These are phyloP conservation scores for Ochetophila trinervis DNA, from an alignment of 306 rosid species.

Conservation along the genomic window DNA sequence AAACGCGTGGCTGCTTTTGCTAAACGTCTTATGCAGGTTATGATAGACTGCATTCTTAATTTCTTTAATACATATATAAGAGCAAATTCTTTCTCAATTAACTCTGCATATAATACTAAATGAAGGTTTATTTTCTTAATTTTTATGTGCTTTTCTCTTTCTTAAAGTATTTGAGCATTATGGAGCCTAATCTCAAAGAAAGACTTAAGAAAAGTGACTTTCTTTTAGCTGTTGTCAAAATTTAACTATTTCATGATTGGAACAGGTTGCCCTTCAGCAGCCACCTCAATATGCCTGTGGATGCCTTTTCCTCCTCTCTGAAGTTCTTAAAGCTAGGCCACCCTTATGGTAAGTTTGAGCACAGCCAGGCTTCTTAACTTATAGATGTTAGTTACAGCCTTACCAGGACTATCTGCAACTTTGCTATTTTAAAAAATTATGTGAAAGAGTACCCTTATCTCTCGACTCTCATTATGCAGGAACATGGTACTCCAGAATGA, in stretches of 20 bases:
- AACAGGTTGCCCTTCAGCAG: slow-evolving; percentile 92
- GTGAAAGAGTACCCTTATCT: neutral
- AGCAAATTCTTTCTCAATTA: too few relatives aligned
- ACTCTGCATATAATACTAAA: too few relatives aligned
- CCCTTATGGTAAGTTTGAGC: slow-evolving; percentile 62
- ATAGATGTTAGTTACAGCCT: too few relatives aligned
- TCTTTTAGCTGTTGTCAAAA: slow-evolving; percentile 22
- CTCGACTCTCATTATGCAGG: slow-evolving; percentile 39
- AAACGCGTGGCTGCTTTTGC: slow-evolving; percentile 90
- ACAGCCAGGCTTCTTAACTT: too few relatives aligned
- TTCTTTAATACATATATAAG: neutral
- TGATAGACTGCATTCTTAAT: slow-evolving; percentile 10
- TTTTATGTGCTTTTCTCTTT: too few relatives aligned
- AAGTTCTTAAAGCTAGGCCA: slow-evolving; percentile 89
- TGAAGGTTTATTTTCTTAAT: too few relatives aligned
- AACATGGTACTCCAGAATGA: slow-evolving; percentile 73
- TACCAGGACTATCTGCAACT: neutral
- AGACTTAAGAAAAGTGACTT: too few relatives aligned
- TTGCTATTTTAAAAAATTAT: neutral
- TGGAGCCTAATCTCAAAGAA: too few relatives aligned
- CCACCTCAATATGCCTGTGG: slow-evolving; percentile 97
- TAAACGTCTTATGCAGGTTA: slow-evolving; percentile 83
- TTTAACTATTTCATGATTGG: neutral
- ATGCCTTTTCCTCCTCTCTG: slow-evolving; percentile 90
- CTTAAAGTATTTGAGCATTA: too few relatives aligned